Percentiles rank a stretch among this genome's conserved stretches.
phyloP scores from a whole-genome alignment of 2,329 filamentous ascomycete species.

The Aspergillus caelatus region DNA sequence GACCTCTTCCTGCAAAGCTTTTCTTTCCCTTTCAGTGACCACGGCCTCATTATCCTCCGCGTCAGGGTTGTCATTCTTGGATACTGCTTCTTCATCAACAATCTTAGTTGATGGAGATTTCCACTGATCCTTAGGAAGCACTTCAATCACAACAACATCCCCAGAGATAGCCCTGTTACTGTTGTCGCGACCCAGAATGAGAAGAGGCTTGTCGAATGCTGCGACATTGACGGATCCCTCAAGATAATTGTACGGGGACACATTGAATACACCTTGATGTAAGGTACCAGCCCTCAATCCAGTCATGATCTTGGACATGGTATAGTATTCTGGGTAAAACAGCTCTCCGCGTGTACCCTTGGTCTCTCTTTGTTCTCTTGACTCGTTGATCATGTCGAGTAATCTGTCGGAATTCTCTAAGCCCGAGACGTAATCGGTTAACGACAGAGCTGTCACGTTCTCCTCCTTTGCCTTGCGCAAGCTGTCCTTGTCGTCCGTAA shows the following conservation, averaged over 20 bases:
- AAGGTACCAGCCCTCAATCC: slow-evolving; percentile 84
- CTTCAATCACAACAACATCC: slow-evolving; percentile 89
- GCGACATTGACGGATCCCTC: slow-evolving; percentile 90
- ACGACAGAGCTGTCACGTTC: slow-evolving; percentile 65
- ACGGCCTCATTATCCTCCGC: slow-evolving; percentile 72
- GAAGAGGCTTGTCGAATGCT: slow-evolving; percentile 83
- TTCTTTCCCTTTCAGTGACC: slow-evolving; percentile 85
- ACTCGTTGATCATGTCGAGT: slow-evolving; percentile 89
- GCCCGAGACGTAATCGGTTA: slow-evolving; percentile 77
- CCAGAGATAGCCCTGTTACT: slow-evolving; percentile 93
- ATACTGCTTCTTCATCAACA: slow-evolving; percentile 88
- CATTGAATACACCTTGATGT: slow-evolving; percentile 93
- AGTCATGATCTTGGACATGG: slow-evolving; percentile 90
- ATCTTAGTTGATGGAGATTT: slow-evolving; percentile 95
- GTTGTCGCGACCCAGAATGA: slow-evolving; percentile 89
- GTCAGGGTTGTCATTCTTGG: slow-evolving; percentile 92
- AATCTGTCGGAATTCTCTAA: slow-evolving; percentile 83
- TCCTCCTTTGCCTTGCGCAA: slow-evolving; percentile 79
- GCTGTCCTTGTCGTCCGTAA: slow-evolving; percentile 91
- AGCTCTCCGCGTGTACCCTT: slow-evolving; percentile 69
- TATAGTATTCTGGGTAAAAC: slow-evolving; percentile 87
- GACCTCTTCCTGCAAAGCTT: slow-evolving; percentile 87
- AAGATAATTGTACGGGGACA: slow-evolving; percentile 96
- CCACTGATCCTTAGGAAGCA: slow-evolving; percentile 94
- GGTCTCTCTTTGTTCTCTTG: slow-evolving; percentile 67